Evolutionary conservation across 306 rosid genomes (phyloP), one percentile per base, ranked within the genome.

Genomic region (Trifolium dubium): DNA sequence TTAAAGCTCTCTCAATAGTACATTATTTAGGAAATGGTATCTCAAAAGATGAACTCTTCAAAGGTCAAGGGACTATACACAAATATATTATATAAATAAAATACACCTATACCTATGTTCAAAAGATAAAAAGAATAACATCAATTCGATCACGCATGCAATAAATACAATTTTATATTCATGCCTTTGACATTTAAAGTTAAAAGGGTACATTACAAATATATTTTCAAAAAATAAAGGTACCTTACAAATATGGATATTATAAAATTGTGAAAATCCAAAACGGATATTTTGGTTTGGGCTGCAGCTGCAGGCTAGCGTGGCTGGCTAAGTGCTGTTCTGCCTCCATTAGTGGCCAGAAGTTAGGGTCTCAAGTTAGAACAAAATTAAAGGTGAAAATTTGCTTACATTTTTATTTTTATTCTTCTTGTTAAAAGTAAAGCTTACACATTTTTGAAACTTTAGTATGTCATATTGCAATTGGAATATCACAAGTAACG

Each of bases 41-140:
- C 92, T 90, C 75, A 88, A 90, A 90, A 88, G 96, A 31, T 79
- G 89, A 88, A 81, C 64, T 65, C 58, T 64, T 78, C 73, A 68
- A 84, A 79, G 69, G 82, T 30, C 80, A 75, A 64, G n/a, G 65
- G 46, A 74, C 61, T 61, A 63, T 61, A 61, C 65, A 31, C 35
- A 60, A 19, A 44, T 32, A 44, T 32, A 53, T 60, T 60, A 66
- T 73, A 49, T 79, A 74, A 49, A 40, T 59, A 56, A 46, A 59
- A 29, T 28, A 37, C 15, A 58, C 39, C 37, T 29, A 63, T 63
- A 39, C 15, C 43, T 46, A 37, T 3, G 44, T 59, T 18, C 10
- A 75, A 74, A 60, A 58, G 64, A 58, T 58, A 31, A 29, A 58
- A 13, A 68, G 59, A 59, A 62, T 61, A 43, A 31, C 18, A 12